These are phyloP conservation scores for Sambucus nigra DNA, from an alignment of 129 eudicot genomes.

Conservation along the genomic window DNA sequence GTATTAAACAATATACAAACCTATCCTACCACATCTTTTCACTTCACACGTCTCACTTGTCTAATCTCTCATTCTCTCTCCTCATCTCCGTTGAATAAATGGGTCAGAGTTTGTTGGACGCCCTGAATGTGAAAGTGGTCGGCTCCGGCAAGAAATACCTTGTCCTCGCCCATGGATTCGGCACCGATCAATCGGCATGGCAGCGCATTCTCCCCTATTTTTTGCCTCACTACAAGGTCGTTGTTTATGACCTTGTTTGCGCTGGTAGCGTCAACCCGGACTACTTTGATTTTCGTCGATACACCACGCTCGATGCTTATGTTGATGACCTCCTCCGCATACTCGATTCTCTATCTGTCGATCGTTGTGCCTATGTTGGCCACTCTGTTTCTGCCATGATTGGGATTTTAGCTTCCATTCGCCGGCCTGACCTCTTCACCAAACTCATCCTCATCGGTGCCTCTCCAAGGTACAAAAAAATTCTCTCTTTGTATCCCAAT, in stretches of 20 bases:
- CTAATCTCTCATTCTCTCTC: not conserved
- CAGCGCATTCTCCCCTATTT: constrained; percentile 69
- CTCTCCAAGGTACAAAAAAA: constrained; percentile 57
- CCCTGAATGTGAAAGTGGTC: constrained; percentile 70
- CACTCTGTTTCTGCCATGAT: constrained; percentile 93
- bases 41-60: not conserved
- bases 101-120: constrained; percentile 65
- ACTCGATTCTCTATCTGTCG: constrained; percentile 60
- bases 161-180: constrained; percentile 82
- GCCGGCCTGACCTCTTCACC: constrained; percentile 67
- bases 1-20: not conserved
- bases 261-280: constrained; percentile 98
- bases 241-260: constrained; percentile 75
- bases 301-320: constrained; percentile 69
- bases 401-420: constrained; percentile 86
- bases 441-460: constrained; percentile 94
- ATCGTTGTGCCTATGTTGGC: constrained; percentile 76
- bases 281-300: constrained; percentile 65
- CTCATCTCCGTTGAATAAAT: constrained; percentile 16
- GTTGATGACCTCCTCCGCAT: constrained; percentile 78
- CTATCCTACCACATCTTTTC: not conserved
- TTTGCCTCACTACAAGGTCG: constrained; percentile 41
- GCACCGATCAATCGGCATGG: constrained; percentile 98
- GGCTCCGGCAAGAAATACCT: constrained; percentile 64
- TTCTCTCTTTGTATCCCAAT: no score